Conservation (phyloP, 1,284 basidiomycete genomes). For the Marasmius tenuissimus region DNA sequence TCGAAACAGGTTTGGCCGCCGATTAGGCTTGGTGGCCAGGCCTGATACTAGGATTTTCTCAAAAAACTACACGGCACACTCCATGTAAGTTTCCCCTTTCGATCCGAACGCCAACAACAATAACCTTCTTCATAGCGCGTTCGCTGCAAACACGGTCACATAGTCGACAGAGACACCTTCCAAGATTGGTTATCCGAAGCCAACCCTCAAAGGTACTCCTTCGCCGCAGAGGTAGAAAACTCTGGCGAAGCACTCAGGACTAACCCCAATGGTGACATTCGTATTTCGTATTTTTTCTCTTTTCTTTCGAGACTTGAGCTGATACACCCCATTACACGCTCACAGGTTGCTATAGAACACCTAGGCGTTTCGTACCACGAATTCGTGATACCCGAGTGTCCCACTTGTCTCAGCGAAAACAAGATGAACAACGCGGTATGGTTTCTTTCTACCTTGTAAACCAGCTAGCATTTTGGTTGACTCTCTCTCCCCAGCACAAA, state of each 20-base stretch:
- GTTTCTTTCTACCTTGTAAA: conserved; percentile 3
- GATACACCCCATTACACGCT: too few species aligned
- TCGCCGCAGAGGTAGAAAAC: conserved; percentile 64
- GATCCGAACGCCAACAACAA: conserved; percentile 6
- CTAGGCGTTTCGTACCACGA: conserved; percentile 70
- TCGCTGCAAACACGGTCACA: conserved; percentile 71
- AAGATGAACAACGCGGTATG: conserved; percentile 55
- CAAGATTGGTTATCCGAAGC: conserved; percentile 70
- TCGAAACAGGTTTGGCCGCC: too few species aligned
- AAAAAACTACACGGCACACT: conserved; percentile 90
- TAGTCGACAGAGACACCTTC: conserved; percentile 65
- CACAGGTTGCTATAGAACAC: conserved; percentile 78
- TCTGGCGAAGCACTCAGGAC: conserved; percentile 69
- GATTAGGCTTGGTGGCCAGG: too few species aligned
- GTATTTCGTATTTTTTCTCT: conserved; percentile 23
- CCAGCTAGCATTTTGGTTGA: not conserved
- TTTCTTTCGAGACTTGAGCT: too few species aligned
- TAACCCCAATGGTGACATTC: conserved; percentile 90
- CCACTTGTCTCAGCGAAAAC: conserved; percentile 56
- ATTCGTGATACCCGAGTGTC: conserved; percentile 81
- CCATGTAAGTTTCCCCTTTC: conserved; percentile 51
- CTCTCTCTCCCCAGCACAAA: conserved; percentile 55
- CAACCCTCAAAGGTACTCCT: conserved; percentile 82
- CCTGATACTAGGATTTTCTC: too few species aligned
- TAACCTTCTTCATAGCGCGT: conserved; percentile 62